A percentile compares a stretch with the other conserved stretches of the same genome.
phyloP scores from a whole-genome alignment of 371 early-diverging fungal genomes.

The Capniomyces stellatus region DNA sequence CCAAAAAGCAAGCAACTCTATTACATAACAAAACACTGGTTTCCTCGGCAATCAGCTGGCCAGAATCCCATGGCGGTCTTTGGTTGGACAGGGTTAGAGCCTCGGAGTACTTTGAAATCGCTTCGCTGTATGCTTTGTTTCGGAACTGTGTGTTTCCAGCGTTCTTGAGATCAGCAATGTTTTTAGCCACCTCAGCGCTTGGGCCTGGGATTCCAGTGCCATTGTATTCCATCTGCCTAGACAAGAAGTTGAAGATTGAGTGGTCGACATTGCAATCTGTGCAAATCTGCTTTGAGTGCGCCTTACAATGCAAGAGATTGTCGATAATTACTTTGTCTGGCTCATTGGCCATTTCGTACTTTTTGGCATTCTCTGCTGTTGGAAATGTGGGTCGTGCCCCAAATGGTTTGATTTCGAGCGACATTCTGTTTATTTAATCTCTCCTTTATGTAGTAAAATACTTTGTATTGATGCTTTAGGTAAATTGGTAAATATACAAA shows the following conservation, averaged over 20 bases:
- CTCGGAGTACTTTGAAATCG: slow-evolving; percentile 49
- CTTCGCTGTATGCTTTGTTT: slow-evolving; percentile 38
- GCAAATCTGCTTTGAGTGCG: slow-evolving; percentile 30
- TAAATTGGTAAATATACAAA: no score
- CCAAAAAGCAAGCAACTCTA: slow-evolving; percentile 48
- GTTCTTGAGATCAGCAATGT: slow-evolving; percentile 45
- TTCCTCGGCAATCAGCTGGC: slow-evolving; percentile 44
- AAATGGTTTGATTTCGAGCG: slow-evolving; percentile 7
- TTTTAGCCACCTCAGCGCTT: slow-evolving; percentile 40
- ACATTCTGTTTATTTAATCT: no score
- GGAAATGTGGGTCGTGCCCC: slow-evolving; percentile 25
- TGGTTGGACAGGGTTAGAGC: slow-evolving; percentile 48
- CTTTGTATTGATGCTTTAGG: no score
- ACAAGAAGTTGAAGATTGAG: slow-evolving; percentile 30
- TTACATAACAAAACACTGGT: slow-evolving; percentile 47
- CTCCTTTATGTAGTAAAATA: no score
- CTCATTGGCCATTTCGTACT: slow-evolving; percentile 6
- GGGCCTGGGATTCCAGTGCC: slow-evolving; percentile 49
- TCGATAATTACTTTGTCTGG: slow-evolving; percentile 12
- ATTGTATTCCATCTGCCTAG: slow-evolving; percentile 30
- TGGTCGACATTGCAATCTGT: slow-evolving; percentile 28
- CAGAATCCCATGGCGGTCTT: slow-evolving; percentile 62
- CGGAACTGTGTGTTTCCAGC: slow-evolving; percentile 59
- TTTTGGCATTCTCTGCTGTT: slow-evolving; percentile 5
- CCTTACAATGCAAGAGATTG: slow-evolving; percentile 28